Conservation (phyloP, 176 grass and related monocot species). For the Lolium perenne region DNA sequence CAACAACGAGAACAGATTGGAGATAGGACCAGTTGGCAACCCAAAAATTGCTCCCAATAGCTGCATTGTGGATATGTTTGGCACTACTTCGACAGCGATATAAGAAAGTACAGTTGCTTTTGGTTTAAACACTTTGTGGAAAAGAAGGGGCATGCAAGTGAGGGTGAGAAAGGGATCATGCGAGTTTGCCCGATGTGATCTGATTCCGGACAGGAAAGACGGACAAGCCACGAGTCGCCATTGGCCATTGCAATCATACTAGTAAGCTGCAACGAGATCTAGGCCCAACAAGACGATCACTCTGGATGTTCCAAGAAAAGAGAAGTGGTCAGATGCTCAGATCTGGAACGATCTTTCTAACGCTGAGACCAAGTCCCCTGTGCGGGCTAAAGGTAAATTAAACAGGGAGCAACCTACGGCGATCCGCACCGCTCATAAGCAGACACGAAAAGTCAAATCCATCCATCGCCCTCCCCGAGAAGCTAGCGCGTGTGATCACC, state of each 20-base stretch:
- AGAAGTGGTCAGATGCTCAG: neutral
- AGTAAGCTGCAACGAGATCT: neutral
- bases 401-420: neutral
- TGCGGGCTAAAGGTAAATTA: neutral
- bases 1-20: neutral
- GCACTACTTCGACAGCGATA: neutral
- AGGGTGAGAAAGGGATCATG: constrained; percentile 14
- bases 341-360: neutral
- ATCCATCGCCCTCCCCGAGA: neutral
- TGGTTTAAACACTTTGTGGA: neutral
- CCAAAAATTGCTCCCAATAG: neutral
- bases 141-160: constrained; percentile 9
- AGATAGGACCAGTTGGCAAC: neutral
- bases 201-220: neutral
- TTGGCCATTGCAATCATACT: neutral
- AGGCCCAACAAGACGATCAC: neutral
- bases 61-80: neutral
- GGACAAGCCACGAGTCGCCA: neutral
- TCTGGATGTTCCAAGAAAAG: neutral
- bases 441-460: neutral
- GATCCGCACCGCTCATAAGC: neutral
- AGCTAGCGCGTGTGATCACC: neutral
- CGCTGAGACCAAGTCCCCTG: neutral
- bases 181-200: constrained; percentile 29
- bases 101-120: constrained; percentile 37